phyloP scores from a whole-genome alignment of 1,284 basidiomycete genomes.

The Pterulicium gracile region DNA sequence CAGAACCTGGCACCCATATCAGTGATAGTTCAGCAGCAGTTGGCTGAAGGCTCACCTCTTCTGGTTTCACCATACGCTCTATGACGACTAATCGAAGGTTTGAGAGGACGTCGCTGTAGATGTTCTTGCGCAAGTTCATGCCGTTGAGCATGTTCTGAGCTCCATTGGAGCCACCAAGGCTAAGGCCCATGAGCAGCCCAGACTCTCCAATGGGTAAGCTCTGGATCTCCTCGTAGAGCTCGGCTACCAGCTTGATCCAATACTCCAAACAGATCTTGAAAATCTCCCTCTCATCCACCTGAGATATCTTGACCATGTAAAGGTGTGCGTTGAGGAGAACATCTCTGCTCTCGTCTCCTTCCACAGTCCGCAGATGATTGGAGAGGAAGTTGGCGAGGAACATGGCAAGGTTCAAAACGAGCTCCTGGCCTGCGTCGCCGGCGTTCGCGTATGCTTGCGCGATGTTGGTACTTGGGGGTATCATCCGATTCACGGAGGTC shows the following conservation, averaged over 20 bases:
- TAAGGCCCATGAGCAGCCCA: constrained; percentile 88
- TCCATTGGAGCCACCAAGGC: constrained; percentile 61
- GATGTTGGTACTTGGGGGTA: constrained; percentile 95
- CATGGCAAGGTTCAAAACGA: constrained; percentile 92
- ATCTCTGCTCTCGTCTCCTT: constrained; percentile 87
- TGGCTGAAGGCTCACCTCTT: constrained; percentile 63
- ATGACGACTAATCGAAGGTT: constrained; percentile 96
- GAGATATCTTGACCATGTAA: constrained; percentile 98
- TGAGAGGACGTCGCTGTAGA: constrained; percentile 90
- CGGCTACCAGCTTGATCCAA: constrained; percentile 96
- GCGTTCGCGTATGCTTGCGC: constrained; percentile 88
- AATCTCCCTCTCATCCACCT: constrained; percentile 97
- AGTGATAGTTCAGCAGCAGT: constrained; percentile 5
- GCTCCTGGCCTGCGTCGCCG: constrained; percentile 91
- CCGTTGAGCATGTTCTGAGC: constrained; percentile 61
- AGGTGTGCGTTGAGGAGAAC: constrained; percentile 94
- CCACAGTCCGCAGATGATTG: constrained; percentile 85
- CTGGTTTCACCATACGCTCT: constrained; percentile 99
- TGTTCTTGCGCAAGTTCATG: constrained; percentile 83
- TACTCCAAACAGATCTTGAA: constrained; percentile 99
- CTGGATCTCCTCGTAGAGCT: constrained; percentile 98
- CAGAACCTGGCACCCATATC: constrained; percentile 53
- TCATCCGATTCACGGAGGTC: constrained; percentile 94
- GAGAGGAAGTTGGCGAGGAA: constrained; percentile 97
- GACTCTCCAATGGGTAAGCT: constrained; percentile 88